phyloP scores from a whole-genome alignment of 1,139 yeast genomes.

The Taphrina deformans region DNA sequence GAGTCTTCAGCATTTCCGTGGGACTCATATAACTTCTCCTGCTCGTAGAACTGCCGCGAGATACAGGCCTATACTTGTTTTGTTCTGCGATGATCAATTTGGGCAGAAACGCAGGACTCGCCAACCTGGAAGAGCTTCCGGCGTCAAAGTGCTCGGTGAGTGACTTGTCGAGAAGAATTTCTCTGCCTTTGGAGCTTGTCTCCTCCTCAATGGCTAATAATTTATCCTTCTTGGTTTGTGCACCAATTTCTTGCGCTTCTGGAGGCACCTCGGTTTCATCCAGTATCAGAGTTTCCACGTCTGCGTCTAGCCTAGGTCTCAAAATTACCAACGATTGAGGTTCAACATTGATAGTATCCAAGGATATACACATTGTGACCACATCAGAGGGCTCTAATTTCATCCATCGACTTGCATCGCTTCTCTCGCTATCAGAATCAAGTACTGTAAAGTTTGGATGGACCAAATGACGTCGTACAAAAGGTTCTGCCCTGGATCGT shows the following conservation, averaged over 20 bases:
- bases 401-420: conserved; percentile 45
- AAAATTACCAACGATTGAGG: neutral
- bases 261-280: neutral
- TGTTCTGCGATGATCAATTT: neutral
- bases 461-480: conserved; percentile 47
- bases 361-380: conserved; percentile 45
- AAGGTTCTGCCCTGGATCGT: conserved; percentile 41
- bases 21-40: neutral
- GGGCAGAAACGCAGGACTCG: conserved; percentile 28
- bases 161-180: neutral
- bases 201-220: neutral
- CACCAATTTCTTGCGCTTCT: neutral
- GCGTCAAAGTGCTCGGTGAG: conserved; percentile 1
- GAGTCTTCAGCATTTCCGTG: conserved; percentile 5
- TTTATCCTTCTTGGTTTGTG: neutral
- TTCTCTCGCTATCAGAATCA: conserved; percentile 50
- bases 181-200: neutral
- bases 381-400: conserved; percentile 44
- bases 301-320: neutral
- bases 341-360: conserved; percentile 38
- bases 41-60: conserved; percentile 6
- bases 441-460: conserved; percentile 54
- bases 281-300: neutral
- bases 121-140: conserved; percentile 18
- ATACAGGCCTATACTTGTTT: neutral